Percentiles rank a stretch among this genome's conserved stretches.
These are phyloP conservation scores for Spongospora subterranea DNA, from an alignment of 208 protist species.

Conservation along the genomic window DNA sequence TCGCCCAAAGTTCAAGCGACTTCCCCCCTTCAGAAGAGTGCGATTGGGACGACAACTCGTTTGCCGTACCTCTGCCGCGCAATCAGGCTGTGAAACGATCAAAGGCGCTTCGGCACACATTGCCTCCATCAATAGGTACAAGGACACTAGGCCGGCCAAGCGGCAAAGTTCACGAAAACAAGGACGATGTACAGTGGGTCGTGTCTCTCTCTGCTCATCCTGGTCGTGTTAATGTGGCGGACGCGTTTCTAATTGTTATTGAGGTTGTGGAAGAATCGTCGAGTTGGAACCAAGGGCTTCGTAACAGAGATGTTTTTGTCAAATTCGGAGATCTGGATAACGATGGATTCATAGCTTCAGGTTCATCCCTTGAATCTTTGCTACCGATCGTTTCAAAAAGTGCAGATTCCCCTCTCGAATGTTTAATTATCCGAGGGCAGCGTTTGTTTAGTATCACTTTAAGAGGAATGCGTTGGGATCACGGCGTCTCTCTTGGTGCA, in stretches of 20 bases:
- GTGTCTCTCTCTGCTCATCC: not conserved
- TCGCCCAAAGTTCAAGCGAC: not conserved
- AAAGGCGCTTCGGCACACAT: not conserved
- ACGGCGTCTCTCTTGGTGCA: conserved; percentile 16
- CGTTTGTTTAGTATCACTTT: conserved; percentile 36
- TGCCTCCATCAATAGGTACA: not conserved
- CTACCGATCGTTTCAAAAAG: not conserved
- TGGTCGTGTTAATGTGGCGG: not conserved
- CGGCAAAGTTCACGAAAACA: not conserved
- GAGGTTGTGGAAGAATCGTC: conserved; percentile 49
- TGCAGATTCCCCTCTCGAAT: not conserved
- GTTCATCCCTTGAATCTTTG: conserved; percentile 24
- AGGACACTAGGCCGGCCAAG: conserved; percentile 10
- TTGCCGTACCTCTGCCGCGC: not conserved
- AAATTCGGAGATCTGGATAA: conserved; percentile 5
- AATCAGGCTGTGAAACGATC: not conserved
- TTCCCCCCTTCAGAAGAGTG: not conserved
- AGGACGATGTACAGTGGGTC: not conserved
- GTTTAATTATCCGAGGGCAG: not conserved
- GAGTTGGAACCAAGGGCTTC: conserved; percentile 25
- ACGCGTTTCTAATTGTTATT: conserved; percentile 36
- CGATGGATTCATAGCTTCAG: not conserved
- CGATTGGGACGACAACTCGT: not conserved
- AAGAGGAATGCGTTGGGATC: conserved; percentile 48
- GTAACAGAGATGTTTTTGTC: not conserved